phyloP scores from a whole-genome alignment of 108 stramenopile genomes.

The Cyclostephanos invisitatus region DNA sequence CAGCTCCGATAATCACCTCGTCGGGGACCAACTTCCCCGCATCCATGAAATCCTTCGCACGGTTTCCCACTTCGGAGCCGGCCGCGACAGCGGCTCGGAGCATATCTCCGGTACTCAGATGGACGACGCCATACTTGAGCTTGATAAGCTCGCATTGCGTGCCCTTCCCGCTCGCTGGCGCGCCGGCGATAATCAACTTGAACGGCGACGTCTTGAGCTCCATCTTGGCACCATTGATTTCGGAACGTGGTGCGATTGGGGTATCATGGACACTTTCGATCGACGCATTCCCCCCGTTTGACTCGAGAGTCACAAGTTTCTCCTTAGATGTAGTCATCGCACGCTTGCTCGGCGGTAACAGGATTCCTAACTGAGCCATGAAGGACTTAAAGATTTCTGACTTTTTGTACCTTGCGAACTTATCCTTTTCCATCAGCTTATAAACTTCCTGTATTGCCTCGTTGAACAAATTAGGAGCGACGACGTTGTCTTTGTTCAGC shows the following conservation, averaged over 20 bases:
- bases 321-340: not conserved
- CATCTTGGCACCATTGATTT: not conserved
- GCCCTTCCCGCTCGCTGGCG: slow-evolving; percentile 80
- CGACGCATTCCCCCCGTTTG: not conserved
- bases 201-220: not conserved
- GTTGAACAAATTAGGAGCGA: slow-evolving; percentile 36
- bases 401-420: slow-evolving; percentile 50
- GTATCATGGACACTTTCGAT: not conserved
- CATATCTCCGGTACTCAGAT: slow-evolving; percentile 85
- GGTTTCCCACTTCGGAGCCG: slow-evolving; percentile 62
- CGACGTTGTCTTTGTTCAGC: slow-evolving; percentile 11
- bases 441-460: slow-evolving; percentile 42
- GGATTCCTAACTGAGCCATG: slow-evolving; percentile 29
- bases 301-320: not conserved
- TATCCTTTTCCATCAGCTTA: slow-evolving; percentile 50
- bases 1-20: slow-evolving; percentile 92
- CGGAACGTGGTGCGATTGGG: not conserved
- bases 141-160: slow-evolving; percentile 81
- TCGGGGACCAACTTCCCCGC: slow-evolving; percentile 95
- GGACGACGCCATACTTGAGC: slow-evolving; percentile 66
- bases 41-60: slow-evolving; percentile 91
- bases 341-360: not conserved
- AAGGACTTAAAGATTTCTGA: slow-evolving; percentile 35
- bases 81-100: slow-evolving; percentile 68
- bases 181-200: slow-evolving; percentile 46